Base-by-base conservation (phyloP, 768 basidiomycete genomes). In the Mycena rosella region DNA sequence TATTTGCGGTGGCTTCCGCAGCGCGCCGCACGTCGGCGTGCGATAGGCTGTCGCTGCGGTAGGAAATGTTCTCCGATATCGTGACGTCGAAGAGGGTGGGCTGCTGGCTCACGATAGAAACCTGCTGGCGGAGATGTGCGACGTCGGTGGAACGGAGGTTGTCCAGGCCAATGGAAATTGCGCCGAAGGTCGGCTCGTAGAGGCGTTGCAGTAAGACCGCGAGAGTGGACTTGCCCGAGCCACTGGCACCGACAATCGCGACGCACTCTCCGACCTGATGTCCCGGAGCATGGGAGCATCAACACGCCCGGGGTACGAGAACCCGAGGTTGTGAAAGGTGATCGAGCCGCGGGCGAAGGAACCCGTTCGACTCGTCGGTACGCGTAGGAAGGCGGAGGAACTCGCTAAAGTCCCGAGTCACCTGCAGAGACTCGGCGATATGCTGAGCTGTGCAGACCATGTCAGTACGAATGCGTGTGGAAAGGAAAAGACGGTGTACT, bases 371-470 rank as follows among this genome's bases (percentile, higher is more conserved):
- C 74, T 94, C 92, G 57, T 83, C 82, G 11, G 87, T 86, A 14
- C 83, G 78, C 0, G 78, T 78, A n/a, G 82, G 69, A 42, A 93
- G 84, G 14, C 81, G 75, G 53, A 90, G 81, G 26, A 92, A 80
- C 3, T 80, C 81, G 69, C 85, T 80, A 69, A 93, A 85, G 75
- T 93, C 91, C 17, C 82, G 79, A 0, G 90, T 88, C 0, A 91
- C 91, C 64, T 88, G 87, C n/a, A 87, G 80, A 38, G 89, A 84
- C 76, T 91, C 91, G 26, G 89, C 81, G 61, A 93, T 88, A 54
- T 78, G 82, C 42, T 91, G 87, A 83, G 80, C 74, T 78, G 47
- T 20, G 61, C 30, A 22, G 1, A 51, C 13, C 40, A 67, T 59
- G 24, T 54, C 1, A 36, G 24, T 34, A 24, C 26, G n/a, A 36